Conservation (phyloP, 2,329 filamentous ascomycete species). For the Boeremia lycopersici region DNA sequence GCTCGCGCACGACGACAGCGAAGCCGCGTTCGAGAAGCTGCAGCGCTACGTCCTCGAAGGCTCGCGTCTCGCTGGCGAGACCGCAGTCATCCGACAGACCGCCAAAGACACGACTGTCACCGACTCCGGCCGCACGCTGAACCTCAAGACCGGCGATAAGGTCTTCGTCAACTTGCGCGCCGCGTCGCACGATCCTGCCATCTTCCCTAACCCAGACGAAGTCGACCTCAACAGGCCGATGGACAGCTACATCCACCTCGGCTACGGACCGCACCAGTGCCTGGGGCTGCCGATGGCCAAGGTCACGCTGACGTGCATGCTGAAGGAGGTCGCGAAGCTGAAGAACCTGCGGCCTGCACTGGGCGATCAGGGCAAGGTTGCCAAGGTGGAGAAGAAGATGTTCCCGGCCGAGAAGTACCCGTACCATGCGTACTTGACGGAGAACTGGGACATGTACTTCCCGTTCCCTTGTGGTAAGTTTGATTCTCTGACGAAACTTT, state of each 20-base stretch:
- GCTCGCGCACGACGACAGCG: constrained; percentile 51
- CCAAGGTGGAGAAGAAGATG: constrained; percentile 50
- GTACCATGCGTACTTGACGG: constrained; percentile 55
- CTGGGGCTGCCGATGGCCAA: constrained; percentile 52
- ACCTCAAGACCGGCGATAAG: constrained; percentile 46
- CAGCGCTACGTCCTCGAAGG: constrained; percentile 59
- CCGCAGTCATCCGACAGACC: constrained; percentile 49
- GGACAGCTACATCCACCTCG: constrained; percentile 54
- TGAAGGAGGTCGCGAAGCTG: constrained; percentile 52
- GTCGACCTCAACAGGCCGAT: constrained; percentile 48
- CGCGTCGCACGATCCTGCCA: constrained; percentile 48
- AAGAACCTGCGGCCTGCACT: constrained; percentile 47
- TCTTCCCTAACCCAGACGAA: constrained; percentile 51
- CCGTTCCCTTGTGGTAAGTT: constrained; percentile 56
- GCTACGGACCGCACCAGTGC: constrained; percentile 51
- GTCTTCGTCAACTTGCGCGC: constrained; percentile 53
- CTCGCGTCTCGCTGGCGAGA: constrained; percentile 52
- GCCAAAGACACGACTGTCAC: constrained; percentile 41
- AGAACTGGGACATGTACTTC: constrained; percentile 55
- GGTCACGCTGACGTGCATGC: constrained; percentile 53
- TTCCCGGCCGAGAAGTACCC: constrained; percentile 36
- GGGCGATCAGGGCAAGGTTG: constrained; percentile 49
- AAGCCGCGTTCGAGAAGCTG: constrained; percentile 54
- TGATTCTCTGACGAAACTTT: background rate
- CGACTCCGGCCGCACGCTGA: constrained; percentile 37